Evolutionary conservation across 2,329 filamentous ascomycete genomes (phyloP), one percentile per base, ranked within the genome.

Genomic region (Parastagonospora avenae): DNA sequence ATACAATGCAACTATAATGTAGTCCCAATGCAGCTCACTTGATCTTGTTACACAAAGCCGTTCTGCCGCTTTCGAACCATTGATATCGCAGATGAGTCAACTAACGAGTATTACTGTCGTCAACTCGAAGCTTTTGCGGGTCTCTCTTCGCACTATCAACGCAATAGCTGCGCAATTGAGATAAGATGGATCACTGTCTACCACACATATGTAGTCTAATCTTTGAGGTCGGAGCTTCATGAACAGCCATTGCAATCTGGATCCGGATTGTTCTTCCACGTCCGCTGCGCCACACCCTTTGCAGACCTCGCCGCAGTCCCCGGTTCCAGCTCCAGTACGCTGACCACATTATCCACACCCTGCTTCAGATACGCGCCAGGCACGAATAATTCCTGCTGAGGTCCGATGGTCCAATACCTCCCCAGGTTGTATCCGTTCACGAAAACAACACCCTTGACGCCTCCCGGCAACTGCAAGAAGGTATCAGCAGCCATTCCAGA

Each of bases 321-420:
- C 45, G 78, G 78, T 60, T 80, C 78, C 19, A 80, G 55, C 46
- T 77, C 77, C 1, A 81, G 62, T 12, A 80, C 65, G 1, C 76
- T 63, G 10, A 80, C 70, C 45, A 77, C 71, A 54, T 80, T 80
- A 8, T 59, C 59, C 1, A 14, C 48, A 15, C 38, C 54, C 2
- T 44, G 15, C 36, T 72, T 71, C 29, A 79, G 41, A 9, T 75
- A 54, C 12, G 69, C 72, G 1, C 77, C 77, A 0, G 78, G 79
- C 1, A 80, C 50, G 50, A 79, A 81, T 4, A 80, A 57, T n/a
- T 70, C 74, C 61, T 80, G 78, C 62, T 80, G 79, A 2, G 78
- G 78, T 0, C 78, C 79, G 30, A 80, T 64, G 11, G 66, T 62
- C 79, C 78, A 81, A 55, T 79, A 80, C 16, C 77, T 57, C 8